Evolutionary conservation across 805 yeast genomes (phyloP).

Genomic region (Lachancea sp.): DNA sequence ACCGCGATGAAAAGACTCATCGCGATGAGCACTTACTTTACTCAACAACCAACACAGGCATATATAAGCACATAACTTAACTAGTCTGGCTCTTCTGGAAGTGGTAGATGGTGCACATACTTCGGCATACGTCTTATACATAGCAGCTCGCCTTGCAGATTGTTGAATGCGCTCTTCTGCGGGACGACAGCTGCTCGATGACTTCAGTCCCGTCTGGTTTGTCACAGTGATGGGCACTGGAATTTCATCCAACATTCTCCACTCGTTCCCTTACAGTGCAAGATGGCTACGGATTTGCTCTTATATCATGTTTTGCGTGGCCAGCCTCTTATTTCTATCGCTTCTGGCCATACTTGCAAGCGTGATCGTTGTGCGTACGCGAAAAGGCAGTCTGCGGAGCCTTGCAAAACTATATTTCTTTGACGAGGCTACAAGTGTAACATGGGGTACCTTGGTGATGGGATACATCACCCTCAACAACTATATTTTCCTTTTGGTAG

Average conservation of each 20-base stretch:
- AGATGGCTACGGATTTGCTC: slow-evolving; percentile 55
- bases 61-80: too few species aligned
- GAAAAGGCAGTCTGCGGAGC: slow-evolving; percentile 12
- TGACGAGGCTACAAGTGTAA: slow-evolving; percentile 47
- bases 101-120: background rate
- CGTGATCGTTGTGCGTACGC: slow-evolving; percentile 34
- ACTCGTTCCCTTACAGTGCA: slow-evolving; percentile 58
- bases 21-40: too few species aligned
- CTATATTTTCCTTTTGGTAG: slow-evolving; percentile 44
- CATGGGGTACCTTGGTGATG: slow-evolving; percentile 78
- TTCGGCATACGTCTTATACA: too few species aligned
- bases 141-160: too few species aligned
- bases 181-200: slow-evolving; percentile 5
- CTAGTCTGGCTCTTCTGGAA: background rate
- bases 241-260: slow-evolving; percentile 55
- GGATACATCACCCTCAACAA: slow-evolving; percentile 63
- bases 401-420: slow-evolving; percentile 28
- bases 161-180: background rate
- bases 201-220: slow-evolving; percentile 53
- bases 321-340: slow-evolving; percentile 42
- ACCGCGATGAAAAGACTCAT: too few species aligned
- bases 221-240: slow-evolving; percentile 85
- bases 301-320: slow-evolving; percentile 55
- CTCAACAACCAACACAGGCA: too few species aligned
- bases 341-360: slow-evolving; percentile 39